These are phyloP conservation scores for Myxozyma nipponensis DNA, from an alignment of 805 yeast species.

Conservation along the genomic window DNA sequence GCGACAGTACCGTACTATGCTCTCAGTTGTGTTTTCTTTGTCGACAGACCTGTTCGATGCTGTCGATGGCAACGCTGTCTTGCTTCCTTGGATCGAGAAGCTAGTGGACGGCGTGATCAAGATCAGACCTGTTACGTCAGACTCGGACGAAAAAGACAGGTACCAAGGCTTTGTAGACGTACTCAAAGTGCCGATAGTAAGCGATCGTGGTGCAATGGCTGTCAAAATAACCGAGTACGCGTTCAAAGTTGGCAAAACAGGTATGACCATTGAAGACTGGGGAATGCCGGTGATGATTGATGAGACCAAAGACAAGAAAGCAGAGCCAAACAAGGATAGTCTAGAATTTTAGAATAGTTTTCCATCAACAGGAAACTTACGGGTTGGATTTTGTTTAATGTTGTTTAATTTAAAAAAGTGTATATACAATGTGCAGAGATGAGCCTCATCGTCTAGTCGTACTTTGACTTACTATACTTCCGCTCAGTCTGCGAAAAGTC, in stretches of 20 bases:
- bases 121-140: slow-evolving; percentile 60
- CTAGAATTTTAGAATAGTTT: slow-evolving; percentile 6
- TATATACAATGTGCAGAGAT: not conserved
- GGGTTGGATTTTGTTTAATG: not conserved
- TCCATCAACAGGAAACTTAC: not conserved
- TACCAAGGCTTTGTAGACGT: slow-evolving; percentile 79
- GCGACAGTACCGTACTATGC: slow-evolving; percentile 1
- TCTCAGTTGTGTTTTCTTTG: slow-evolving; percentile 13
- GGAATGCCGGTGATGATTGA: slow-evolving; percentile 94
- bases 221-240: slow-evolving; percentile 72
- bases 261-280: slow-evolving; percentile 88
- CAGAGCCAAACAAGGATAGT: not conserved
- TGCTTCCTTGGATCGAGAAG: slow-evolving; percentile 53
- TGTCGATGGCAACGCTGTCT: slow-evolving; percentile 33
- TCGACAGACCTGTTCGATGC: slow-evolving; percentile 17
- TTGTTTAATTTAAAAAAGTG: not conserved
- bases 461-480: slow-evolving; percentile 21
- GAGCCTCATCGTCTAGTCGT: slow-evolving; percentile 20
- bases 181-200: slow-evolving; percentile 63
- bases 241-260: slow-evolving; percentile 76
- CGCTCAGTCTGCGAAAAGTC: slow-evolving; percentile 23
- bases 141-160: not conserved
- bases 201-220: slow-evolving; percentile 78
- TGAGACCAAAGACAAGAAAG: slow-evolving; percentile 32
- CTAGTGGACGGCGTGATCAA: slow-evolving; percentile 66